Conservation (phyloP, 768 basidiomycete genomes). For the Mycena sanguinolenta region DNA sequence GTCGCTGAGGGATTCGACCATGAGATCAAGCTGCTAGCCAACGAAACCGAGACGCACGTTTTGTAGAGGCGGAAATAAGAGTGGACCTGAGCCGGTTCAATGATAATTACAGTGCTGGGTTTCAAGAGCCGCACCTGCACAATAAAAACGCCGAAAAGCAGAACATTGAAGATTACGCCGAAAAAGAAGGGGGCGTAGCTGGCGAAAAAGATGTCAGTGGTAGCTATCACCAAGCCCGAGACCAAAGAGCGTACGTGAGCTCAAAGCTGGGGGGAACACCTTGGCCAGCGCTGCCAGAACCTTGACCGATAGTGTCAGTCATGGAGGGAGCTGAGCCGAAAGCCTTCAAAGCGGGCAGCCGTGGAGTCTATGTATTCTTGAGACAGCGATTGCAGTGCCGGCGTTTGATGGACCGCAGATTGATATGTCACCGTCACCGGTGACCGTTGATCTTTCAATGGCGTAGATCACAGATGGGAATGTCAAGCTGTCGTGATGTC, state of each 20-base stretch:
- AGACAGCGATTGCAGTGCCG: neutral
- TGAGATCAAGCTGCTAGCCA: neutral
- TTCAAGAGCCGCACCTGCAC: conserved; percentile 19
- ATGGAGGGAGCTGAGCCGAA: conserved; percentile 3
- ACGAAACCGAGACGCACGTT: conserved; percentile 16
- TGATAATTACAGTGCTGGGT: too few relatives aligned
- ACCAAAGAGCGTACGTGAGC: conserved; percentile 6
- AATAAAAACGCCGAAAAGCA: conserved; percentile 33
- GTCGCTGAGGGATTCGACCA: conserved; percentile 10
- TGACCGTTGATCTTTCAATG: neutral
- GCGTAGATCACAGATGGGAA: conserved; percentile 1
- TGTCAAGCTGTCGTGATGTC: neutral
- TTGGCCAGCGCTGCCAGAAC: neutral
- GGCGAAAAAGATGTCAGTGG: neutral
- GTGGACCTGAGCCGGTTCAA: conserved; percentile 18
- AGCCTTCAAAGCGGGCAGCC: neutral
- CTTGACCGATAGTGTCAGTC: neutral
- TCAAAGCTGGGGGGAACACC: conserved; percentile 2
- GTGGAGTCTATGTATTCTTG: neutral
- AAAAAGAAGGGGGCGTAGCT: conserved; percentile 34
- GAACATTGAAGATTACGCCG: conserved; percentile 35
- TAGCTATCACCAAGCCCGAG: neutral
- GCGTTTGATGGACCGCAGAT: neutral
- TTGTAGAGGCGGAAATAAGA: conserved; percentile 35
- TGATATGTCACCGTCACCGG: neutral